Conservation (phyloP, 139 green algal species). For the Coelastrella sp. region DNA sequence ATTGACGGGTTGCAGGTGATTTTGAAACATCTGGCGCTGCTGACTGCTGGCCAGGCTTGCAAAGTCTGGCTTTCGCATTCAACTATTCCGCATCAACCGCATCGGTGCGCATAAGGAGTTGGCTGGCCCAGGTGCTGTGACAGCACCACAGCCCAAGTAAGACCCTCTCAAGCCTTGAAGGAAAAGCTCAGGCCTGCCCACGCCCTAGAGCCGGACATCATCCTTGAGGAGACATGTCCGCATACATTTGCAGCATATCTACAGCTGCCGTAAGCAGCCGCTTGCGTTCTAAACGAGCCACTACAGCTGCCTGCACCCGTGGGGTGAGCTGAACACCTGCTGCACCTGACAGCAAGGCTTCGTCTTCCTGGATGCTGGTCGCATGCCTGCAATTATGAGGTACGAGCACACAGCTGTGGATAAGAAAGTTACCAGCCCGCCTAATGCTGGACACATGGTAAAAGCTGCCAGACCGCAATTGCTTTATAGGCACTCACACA, state of each 20-base stretch:
- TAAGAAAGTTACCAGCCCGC: not conserved
- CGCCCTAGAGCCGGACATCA: not conserved
- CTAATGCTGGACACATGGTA: no score
- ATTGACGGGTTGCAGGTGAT: no score
- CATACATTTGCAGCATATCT: conserved; percentile 40
- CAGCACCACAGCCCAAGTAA: not conserved
- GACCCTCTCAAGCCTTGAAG: not conserved
- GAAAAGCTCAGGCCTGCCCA: no score
- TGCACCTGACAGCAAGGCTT: conserved; percentile 25
- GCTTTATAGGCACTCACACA: no score
- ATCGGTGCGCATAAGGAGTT: no score
- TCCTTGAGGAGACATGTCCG: not conserved
- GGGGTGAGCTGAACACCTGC: not conserved
- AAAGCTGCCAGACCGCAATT: no score
- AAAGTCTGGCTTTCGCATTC: no score
- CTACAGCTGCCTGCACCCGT: conserved; percentile 35
- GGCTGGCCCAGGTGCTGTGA: no score
- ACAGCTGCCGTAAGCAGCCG: conserved; percentile 1
- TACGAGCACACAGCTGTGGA: not conserved
- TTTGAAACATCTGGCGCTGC: no score
- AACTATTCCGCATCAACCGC: no score
- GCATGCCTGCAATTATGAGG: not conserved
- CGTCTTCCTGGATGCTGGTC: conserved; percentile 44
- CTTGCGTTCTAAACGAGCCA: conserved; percentile 50
- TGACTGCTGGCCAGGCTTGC: no score